Evolutionary conservation across 1,139 yeast genomes (phyloP), one percentile per base, ranked within the genome.

Genomic region (Petasospora rhodanensis): DNA sequence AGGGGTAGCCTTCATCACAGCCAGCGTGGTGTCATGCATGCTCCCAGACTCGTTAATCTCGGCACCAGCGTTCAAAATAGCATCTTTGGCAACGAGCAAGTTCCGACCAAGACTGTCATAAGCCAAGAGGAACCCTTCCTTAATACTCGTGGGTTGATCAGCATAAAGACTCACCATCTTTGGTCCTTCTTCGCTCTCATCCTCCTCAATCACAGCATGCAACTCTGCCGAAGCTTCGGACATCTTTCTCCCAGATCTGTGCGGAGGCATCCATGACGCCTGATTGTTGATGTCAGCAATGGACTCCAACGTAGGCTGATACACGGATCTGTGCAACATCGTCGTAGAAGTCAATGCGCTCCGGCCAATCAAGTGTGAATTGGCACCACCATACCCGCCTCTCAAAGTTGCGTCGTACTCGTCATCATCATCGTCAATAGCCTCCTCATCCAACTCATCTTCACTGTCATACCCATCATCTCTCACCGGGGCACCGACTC

Each of bases 1-100:
- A 0, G 96, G 96, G 1, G 95, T 76, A 1, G 82, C 85, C 45
- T 73, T 74, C 18, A 83, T 77, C n/a, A 86, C 66, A 1, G 84
- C 76, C 19, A 45, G 19, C 2, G 81, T 47, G 3, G 60, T 48
- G 6, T 76, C 82, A 41, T 74, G 81, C 2, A 85, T 73, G 35
- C 73, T 76, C 1, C 76, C 81, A 26, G 76, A 70, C 9, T 72
- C 78, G 22, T 74, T 68, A 10, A 82, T 70, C 27, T 79, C 81
- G 7, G 70, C 62, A 17, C 77, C 72, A 11, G 91, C 74, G 11
- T 70, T 70, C 24, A 67, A 53, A 8, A 87, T 61, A 1, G 85
- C 83, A 29, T 74, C 70, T 45, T 69, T 72, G 0, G 96, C 93
- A 18, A 80, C 65, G 14, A 64, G 62, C 22, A 85, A 60, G 49